Conservation (phyloP, 106 monocot genomes). For the Platanthera zijinensis region DNA sequence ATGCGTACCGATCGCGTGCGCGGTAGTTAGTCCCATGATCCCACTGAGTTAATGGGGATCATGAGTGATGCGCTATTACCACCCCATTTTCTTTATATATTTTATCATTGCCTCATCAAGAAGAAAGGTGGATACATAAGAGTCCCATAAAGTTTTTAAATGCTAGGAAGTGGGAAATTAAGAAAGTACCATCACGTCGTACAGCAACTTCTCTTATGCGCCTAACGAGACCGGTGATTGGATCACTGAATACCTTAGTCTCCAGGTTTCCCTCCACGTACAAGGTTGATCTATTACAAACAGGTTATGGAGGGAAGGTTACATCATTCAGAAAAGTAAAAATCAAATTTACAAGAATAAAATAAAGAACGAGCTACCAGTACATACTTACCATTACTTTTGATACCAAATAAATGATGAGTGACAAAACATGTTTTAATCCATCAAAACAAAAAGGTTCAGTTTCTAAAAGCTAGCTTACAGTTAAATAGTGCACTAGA, state of each 20-base stretch:
- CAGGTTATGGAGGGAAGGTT: not conserved
- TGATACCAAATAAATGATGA: not conserved
- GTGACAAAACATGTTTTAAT: not conserved
- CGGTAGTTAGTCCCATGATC: too few species aligned
- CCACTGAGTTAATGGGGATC: too few species aligned
- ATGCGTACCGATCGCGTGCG: too few species aligned
- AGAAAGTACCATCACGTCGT: conserved; percentile 5
- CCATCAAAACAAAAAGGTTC: not conserved
- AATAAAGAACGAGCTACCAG: not conserved
- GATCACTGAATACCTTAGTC: conserved; percentile 14
- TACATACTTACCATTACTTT: too few species aligned
- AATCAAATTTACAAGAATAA: not conserved
- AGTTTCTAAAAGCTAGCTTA: not conserved
- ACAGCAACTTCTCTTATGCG: conserved; percentile 10
- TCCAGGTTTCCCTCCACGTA: conserved; percentile 12
- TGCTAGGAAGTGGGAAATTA: not conserved
- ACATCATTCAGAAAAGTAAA: not conserved
- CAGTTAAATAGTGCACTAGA: not conserved
- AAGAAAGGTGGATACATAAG: not conserved
- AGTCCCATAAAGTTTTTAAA: not conserved
- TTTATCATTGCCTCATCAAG: too few species aligned
- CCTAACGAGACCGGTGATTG: conserved; percentile 7
- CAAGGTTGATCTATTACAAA: conserved; percentile 8
- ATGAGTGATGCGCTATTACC: too few species aligned
- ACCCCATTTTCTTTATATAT: too few species aligned